Base-by-base conservation (phyloP, 306 rosid species). In the Erythrophleum fordii region DNA sequence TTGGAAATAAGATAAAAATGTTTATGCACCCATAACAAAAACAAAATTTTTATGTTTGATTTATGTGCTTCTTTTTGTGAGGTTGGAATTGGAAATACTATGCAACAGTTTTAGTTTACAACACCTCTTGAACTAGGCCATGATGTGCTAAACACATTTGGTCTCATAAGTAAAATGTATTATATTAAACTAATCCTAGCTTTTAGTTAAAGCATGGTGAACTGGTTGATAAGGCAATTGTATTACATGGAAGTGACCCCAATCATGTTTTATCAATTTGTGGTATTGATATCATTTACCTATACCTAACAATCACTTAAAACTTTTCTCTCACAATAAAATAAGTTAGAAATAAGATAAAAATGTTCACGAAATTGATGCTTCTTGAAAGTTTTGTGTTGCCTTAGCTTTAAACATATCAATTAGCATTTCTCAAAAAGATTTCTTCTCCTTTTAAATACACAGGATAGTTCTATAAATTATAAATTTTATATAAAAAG, bases 81-180 rank as follows among this genome's bases (percentile, higher is more conserved):
- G 73, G 88, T 94, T 72, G 97, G 98, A 70, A 59, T 91, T 46
- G 90, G 84, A 9, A 84, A 87, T 58, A 84, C 95, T 12, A 77
- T 91, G 3, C 29, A 97, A 69, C 77, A 79, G 35, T 92, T 92
- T 84, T 95, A 92, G 97, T 92, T 92, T 79, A n/a, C 71, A 2
- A 92, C 95, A 74, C 97, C 97, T 39, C 97, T 97, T 20, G 80
- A 82, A 87, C 82, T 88, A 59, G 98, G 98, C 65, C 97, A 92
- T 59, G 97, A 92, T 61, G 98, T 86, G 6, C 97, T 97, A 22
- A 89, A 91, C 83, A 90, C 92, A 61, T 94, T 94, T 81, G 98
- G 98, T 84, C 89, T 95, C 82, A 95, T 91, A 51, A 97, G 97
- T 92, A 76, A 62, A 80, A 69, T 58, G 5, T 29, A 55, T 44